Conservation (phyloP, 257 asterid species). For the Solanum dulcamara region DNA sequence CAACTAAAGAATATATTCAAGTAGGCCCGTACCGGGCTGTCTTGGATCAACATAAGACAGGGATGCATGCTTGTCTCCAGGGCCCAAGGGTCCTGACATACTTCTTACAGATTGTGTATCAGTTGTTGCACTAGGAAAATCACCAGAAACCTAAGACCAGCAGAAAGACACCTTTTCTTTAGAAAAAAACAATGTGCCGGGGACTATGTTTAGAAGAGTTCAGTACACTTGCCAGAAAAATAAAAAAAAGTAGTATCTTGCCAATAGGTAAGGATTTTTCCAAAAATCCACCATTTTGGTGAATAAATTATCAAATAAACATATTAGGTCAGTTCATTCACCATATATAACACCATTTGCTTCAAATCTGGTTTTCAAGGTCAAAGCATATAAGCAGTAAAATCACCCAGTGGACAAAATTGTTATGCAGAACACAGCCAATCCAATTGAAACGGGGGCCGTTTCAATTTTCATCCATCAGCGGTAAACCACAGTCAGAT, state of each 20-base stretch:
- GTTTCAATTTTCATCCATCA: not conserved
- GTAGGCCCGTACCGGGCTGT: constrained; percentile 57
- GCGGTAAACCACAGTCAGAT: not conserved
- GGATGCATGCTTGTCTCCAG: constrained; percentile 57
- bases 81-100: constrained; percentile 94
- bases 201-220: not conserved
- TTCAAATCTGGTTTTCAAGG: not conserved
- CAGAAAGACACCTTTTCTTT: not conserved
- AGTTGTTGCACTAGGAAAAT: constrained; percentile 59
- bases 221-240: not conserved
- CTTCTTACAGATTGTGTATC: constrained; percentile 85
- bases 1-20: not conserved
- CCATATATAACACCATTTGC: not conserved
- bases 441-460: not conserved
- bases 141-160: constrained; percentile 60
- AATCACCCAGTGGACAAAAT: not conserved
- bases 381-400: not conserved
- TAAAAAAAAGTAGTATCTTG: not conserved
- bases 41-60: constrained; percentile 81
- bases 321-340: not conserved
- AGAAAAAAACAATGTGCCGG: not conserved
- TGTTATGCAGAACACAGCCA: not conserved
- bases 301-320: not conserved
- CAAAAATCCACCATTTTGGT: not conserved
- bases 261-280: not conserved